Conservation (phyloP, 1,284 basidiomycete species). For the Serendipita sp. region DNA sequence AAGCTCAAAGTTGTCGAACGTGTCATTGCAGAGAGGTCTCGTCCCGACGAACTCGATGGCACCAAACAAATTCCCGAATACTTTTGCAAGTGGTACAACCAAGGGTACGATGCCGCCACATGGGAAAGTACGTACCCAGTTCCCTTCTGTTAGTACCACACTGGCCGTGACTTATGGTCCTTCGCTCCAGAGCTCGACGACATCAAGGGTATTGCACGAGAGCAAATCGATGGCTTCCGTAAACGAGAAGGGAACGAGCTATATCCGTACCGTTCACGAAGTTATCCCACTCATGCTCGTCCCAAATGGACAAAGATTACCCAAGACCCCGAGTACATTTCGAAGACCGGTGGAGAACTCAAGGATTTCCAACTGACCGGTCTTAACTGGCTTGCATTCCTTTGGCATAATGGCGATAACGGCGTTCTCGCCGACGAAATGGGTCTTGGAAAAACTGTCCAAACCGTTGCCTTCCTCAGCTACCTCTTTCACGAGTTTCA, state of each 20-base stretch:
- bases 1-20: slow-evolving; percentile 87
- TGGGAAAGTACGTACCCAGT: slow-evolving; percentile 61
- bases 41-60: slow-evolving; percentile 33
- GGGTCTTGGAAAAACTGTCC: slow-evolving; percentile 98
- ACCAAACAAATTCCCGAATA: slow-evolving; percentile 65
- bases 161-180: slow-evolving; percentile 6
- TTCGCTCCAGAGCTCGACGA: slow-evolving; percentile 35
- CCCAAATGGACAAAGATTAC: slow-evolving; percentile 78
- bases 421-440: slow-evolving; percentile 99
- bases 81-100: slow-evolving; percentile 93
- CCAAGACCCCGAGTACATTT: slow-evolving; percentile 84
- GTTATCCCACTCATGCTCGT: slow-evolving; percentile 55
- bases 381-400: slow-evolving; percentile 93
- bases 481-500: slow-evolving; percentile 88
- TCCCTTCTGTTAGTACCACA: background rate
- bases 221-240: slow-evolving; percentile 72
- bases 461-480: slow-evolving; percentile 90
- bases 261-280: slow-evolving; percentile 75
- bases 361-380: slow-evolving; percentile 99
- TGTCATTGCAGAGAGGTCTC: slow-evolving; percentile 64
- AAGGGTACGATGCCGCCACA: slow-evolving; percentile 91
- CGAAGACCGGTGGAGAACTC: slow-evolving; percentile 61
- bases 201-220: slow-evolving; percentile 57
- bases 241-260: slow-evolving; percentile 57
- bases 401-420: slow-evolving; percentile 91